Conservation (phyloP, 108 stramenopile genomes). For the Aurantiochytrium sp. region DNA sequence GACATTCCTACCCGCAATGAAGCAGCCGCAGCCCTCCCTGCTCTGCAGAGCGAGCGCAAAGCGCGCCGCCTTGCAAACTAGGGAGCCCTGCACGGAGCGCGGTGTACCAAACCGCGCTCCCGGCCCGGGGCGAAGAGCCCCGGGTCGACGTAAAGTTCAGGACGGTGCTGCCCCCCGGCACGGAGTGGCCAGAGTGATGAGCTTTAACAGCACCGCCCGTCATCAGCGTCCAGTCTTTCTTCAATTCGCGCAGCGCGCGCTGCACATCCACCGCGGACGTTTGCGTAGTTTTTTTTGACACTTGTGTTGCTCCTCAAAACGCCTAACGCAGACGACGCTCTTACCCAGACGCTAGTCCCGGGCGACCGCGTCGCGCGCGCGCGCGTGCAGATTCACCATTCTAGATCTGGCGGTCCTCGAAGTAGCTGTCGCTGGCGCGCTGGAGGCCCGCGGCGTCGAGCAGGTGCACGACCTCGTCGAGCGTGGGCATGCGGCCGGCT, state of each 20-base stretch:
- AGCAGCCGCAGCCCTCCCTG: no score
- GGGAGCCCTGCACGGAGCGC: not conserved
- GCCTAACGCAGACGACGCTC: no score
- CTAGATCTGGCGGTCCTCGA: conserved; percentile 19
- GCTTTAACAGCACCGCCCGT: not conserved
- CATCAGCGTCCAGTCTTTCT: not conserved
- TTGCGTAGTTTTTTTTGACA: no score
- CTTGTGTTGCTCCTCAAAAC: no score
- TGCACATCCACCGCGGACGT: no score
- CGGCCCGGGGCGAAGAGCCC: not conserved
- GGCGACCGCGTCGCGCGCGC: no score
- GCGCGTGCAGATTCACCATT: no score
- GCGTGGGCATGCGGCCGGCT: not conserved
- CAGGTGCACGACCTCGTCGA: not conserved
- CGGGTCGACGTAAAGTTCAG: not conserved
- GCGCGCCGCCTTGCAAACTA: not conserved
- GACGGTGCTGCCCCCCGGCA: not conserved
- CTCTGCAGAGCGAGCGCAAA: no score
- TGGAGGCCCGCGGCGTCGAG: conserved; percentile 7
- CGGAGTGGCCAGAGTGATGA: no score
- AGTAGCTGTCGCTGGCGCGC: not conserved
- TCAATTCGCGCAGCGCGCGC: no score
- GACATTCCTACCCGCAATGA: no score
- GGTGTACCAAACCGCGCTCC: not conserved
- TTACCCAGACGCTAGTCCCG: no score